Percentiles rank a stretch among this genome's conserved stretches.
Evolutionary conservation across 2,329 filamentous ascomycete genomes (phyloP).

Genomic region (Colletotrichum cuscutae): DNA sequence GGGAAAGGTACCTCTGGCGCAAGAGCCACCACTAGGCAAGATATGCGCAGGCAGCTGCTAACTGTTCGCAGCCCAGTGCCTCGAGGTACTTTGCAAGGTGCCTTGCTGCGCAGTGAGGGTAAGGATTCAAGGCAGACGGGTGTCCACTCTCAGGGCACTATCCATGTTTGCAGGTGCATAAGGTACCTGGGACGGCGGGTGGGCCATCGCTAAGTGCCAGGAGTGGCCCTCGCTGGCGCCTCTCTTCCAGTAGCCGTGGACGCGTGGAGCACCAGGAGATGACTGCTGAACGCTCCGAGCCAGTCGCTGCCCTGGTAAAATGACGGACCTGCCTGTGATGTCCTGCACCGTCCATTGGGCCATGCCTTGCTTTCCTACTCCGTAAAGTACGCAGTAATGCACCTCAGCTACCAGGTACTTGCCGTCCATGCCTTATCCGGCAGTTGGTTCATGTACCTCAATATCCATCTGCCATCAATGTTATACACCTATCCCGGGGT

Average conservation of each 20-base stretch:
- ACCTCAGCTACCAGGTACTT: too few species aligned
- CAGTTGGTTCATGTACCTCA: background rate
- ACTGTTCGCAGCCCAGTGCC: background rate
- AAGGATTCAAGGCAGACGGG: background rate
- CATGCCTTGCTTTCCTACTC: background rate
- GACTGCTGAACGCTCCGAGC: slow-evolving; percentile 23
- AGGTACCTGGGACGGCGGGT: slow-evolving; percentile 4
- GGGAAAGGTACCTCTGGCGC: background rate
- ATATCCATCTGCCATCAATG: background rate
- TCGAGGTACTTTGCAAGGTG: background rate
- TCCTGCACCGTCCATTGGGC: slow-evolving; percentile 4
- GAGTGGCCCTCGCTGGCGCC: background rate
- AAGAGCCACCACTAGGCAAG: background rate
- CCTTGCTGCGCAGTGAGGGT: too few species aligned
- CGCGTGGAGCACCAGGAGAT: slow-evolving; percentile 31
- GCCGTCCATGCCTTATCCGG: background rate
- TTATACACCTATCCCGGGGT: background rate
- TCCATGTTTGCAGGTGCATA: background rate
- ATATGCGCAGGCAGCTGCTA: background rate
- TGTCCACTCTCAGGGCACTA: background rate
- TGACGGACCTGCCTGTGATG: slow-evolving; percentile 19
- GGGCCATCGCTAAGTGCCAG: background rate
- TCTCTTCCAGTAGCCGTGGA: background rate
- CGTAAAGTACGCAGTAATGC: too few species aligned
- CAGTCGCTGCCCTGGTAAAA: background rate